Base-by-base conservation (phyloP, 2,329 filamentous ascomycete species). In the Neophaeococcomyces aloes region DNA sequence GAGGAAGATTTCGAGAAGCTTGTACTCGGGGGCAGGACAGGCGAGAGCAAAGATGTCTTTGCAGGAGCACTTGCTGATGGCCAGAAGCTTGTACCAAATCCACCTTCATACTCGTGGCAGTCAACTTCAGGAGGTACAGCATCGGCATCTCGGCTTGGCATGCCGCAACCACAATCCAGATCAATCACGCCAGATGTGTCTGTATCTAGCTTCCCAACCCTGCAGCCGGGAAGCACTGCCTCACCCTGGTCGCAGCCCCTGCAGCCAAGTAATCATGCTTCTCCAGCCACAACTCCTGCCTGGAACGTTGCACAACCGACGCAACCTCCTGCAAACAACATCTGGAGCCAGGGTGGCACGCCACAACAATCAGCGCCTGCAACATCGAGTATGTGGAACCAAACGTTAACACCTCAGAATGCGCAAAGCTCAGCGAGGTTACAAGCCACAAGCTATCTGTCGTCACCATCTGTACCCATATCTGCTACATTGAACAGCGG, bases 1-100 rank as follows among this genome's bases (percentile, higher is more conserved):
- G 72, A 83, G 38, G 76, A 83, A 46, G 86, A 93, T 57, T 98
- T 96, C 57, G 88, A 94, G 60, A 77, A 77, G 2, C 76, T 98
- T 2, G 88, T 98, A 40, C 86, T 93, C 57, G 89, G 89, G 7
- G 78, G 76, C 44, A 67, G 71, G 36, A 64, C 57, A 21, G 62
- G 58, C n/a, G 57, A 53, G 43, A 53, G 49, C 38, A 57, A 57
- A 19, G 59, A 60, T 42, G 57, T 60, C 53, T 48, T 56, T 56
- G 48, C 59, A 55, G 51, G 53, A 52, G 48, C 52, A 8, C 37
- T 59, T 38, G 49, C 59, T 32, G 49, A 55, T 7, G 60, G 57
- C 39, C 45, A 51, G 53, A 38, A 50, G 50, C 33, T 55, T 54
- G 47, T 52, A 51, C 50, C 45, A 50, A 45, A 59, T 29, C 44